Base-by-base conservation (phyloP, 2,329 filamentous ascomycete species). In the Trichothecium sympodiale region DNA sequence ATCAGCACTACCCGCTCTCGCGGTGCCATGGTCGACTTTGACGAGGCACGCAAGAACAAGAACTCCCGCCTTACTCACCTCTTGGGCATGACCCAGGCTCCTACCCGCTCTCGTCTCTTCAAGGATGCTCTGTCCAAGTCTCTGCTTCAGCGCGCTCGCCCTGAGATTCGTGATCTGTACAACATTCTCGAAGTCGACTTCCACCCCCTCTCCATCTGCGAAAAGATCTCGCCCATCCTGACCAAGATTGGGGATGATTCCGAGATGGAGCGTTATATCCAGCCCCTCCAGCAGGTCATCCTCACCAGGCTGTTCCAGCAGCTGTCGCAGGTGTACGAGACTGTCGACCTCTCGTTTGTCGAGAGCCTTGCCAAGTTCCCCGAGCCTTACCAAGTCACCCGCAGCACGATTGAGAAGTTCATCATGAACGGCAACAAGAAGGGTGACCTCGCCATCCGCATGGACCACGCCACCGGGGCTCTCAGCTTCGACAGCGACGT, bases 341-440 rank as follows among this genome's bases (percentile, higher is more conserved):
- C 91, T 31, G 89, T 98, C 38, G 87, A 96, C 58, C 74, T 98
- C 42, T 75, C 77, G 50, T 96, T 96, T 51, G 89, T 98, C 32
- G 82, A 94, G 59, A 80, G 84, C 52, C 81, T 98, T 37, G 91
- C 91, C 43, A 76, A 91, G 54, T 98, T 98, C 72, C 91, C 91
- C 8, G 88, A 94, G 57, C 86, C 91, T 29, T 96, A 93, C 74
- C 83, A 95, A 64, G 87, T 96, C 47, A 83, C 76, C 44, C 80
- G 83, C 36, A 78, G 81, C 46, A 94, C 85, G 42, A 93, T 98
- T 47, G 91, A 98, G 71, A 98, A 96, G 68, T 98, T 98, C 71
- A 96, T 98, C 71, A 98, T 98, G 91, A 98, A 98, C 62, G 91
- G 91, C 44, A 96, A 94, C 75, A 98, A 98, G 78, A 98, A 98